Percentiles rank a stretch among this genome's conserved stretches.
Conservation (phyloP, 2,329 filamentous ascomycete species). For the Coleophoma cylindrospora region DNA sequence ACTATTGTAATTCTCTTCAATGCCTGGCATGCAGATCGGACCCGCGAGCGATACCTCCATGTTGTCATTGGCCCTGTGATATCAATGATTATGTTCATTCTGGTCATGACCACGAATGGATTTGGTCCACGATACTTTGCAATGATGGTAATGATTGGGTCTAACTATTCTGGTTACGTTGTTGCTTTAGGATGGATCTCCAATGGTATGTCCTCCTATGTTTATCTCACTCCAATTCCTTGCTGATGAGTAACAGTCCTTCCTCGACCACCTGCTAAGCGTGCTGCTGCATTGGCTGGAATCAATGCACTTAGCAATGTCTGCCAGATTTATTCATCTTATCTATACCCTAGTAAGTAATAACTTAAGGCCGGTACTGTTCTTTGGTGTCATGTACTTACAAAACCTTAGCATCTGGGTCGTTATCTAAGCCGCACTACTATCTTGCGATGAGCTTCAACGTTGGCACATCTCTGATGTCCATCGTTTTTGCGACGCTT, state of each 20-base stretch:
- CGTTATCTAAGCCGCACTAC: too few relatives aligned
- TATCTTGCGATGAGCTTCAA: too few relatives aligned
- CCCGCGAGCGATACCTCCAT: background rate
- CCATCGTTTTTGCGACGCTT: too few relatives aligned
- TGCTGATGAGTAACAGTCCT: background rate
- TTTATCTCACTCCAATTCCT: background rate
- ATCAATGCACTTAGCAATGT: slow-evolving; percentile 1
- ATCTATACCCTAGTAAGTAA: slow-evolving; percentile 1
- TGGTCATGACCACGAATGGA: background rate
- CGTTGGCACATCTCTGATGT: too few relatives aligned
- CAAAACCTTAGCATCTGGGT: too few relatives aligned
- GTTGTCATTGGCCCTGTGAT: background rate
- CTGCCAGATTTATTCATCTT: background rate
- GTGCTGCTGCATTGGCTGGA: slow-evolving; percentile 1
- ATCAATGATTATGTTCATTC: background rate
- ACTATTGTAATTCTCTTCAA: background rate
- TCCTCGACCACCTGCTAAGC: slow-evolving; percentile 2
- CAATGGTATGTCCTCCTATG: background rate
- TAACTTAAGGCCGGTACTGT: too few relatives aligned
- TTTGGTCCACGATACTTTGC: slow-evolving; percentile 4
- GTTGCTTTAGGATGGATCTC: background rate
- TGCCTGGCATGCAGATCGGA: background rate
- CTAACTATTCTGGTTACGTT: background rate
- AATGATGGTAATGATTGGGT: slow-evolving; percentile 3
- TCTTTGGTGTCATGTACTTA: too few relatives aligned